phyloP scores from a whole-genome alignment of 495 filamentous ascomycete species.

The Aspergillus sparsus region DNA sequence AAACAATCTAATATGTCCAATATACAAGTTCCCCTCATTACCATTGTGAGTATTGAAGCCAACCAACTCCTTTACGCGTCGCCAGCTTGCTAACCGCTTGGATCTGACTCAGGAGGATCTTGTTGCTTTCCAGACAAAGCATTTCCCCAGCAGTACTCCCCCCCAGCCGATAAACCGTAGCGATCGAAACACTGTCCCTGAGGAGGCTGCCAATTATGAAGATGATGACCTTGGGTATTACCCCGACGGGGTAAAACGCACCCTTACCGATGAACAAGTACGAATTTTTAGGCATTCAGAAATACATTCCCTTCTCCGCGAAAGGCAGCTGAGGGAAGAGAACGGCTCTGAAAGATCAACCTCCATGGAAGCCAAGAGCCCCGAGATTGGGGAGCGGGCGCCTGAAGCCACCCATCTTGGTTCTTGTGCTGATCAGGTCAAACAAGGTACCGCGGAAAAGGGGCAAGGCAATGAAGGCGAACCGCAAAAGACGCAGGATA shows the following conservation, averaged over 20 bases:
- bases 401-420: background rate
- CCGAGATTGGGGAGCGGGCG: background rate
- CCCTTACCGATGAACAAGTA: conserved; percentile 89
- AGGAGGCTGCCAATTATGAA: conserved; percentile 45
- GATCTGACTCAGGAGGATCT: conserved; percentile 65
- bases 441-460: background rate
- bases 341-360: conserved; percentile 15
- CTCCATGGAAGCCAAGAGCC: background rate
- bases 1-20: conserved; percentile 18
- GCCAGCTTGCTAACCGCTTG: conserved; percentile 1
- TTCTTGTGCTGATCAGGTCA: background rate
- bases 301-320: conserved; percentile 69
- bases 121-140: conserved; percentile 63
- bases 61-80: background rate
- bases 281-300: conserved; percentile 89
- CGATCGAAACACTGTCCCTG: conserved; percentile 29
- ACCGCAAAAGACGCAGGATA: background rate
- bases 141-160: conserved; percentile 52
- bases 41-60: conserved; percentile 45
- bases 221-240: conserved; percentile 87
- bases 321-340: conserved; percentile 43
- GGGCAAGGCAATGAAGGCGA: background rate
- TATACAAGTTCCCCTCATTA: conserved; percentile 48
- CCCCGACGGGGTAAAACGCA: conserved; percentile 83
- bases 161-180: conserved; percentile 7